Conservation (phyloP, 2,329 filamentous ascomycete genomes). For the Ophiostoma sp. region DNA sequence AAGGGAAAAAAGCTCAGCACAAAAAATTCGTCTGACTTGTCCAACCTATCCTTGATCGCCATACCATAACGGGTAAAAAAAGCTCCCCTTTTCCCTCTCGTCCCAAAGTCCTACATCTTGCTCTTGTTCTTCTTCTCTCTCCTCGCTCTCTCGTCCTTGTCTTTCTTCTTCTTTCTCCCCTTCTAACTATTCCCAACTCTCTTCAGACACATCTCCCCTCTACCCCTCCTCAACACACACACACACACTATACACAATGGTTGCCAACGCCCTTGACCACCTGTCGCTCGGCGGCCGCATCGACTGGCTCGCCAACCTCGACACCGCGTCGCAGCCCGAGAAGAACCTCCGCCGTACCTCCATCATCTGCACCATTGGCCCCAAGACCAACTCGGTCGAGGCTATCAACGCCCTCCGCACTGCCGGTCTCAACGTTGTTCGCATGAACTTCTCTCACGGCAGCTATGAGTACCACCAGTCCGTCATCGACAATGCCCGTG, state of each 20-base stretch:
- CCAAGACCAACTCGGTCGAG: conserved; percentile 97
- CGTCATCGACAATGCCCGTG: conserved; percentile 91
- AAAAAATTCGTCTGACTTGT: conserved; percentile 16
- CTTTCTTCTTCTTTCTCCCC: neutral
- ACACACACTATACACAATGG: conserved; percentile 36
- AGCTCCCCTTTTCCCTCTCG: neutral
- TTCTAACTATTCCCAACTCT: neutral
- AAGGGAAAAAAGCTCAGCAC: conserved; percentile 20
- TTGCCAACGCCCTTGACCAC: conserved; percentile 73
- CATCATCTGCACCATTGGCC: conserved; percentile 98
- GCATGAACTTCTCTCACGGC: conserved; percentile 99
- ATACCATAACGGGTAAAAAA: conserved; percentile 13
- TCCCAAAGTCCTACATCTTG: neutral
- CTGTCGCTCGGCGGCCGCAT: conserved; percentile 69
- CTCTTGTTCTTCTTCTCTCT: neutral
- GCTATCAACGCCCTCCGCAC: conserved; percentile 91
- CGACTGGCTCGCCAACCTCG: conserved; percentile 63
- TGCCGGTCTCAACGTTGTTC: conserved; percentile 92
- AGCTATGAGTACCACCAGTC: conserved; percentile 89
- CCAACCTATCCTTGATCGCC: conserved; percentile 5
- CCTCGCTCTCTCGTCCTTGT: neutral
- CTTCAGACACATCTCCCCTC: conserved; percentile 12
- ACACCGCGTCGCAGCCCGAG: conserved; percentile 81
- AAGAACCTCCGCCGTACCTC: conserved; percentile 93
- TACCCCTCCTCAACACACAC: conserved; percentile 12